These are phyloP conservation scores for Straminergon stramineum DNA, from an alignment of 225 moss, liverwort and hornwort genomes.

Conservation along the genomic window DNA sequence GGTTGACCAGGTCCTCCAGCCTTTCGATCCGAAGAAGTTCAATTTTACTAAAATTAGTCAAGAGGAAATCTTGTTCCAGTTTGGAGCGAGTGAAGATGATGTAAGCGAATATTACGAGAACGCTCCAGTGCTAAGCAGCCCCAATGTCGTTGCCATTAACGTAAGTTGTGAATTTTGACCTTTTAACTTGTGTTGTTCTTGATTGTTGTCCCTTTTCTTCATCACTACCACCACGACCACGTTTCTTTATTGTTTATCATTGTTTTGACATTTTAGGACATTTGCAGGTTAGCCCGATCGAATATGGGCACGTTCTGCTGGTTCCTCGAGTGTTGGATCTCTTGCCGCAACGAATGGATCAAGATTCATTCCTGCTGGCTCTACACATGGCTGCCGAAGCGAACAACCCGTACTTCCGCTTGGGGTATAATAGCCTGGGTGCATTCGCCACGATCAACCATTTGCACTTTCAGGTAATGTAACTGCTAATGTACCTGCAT, in stretches of 20 bases:
- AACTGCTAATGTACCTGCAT: background rate
- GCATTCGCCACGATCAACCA: conserved; percentile 96
- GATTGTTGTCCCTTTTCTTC: background rate
- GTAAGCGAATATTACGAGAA: conserved; percentile 33
- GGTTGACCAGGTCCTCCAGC: conserved; percentile 76
- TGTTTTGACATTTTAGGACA: background rate
- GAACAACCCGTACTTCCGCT: conserved; percentile 63
- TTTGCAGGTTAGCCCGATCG: conserved; percentile 93
- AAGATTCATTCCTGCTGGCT: conserved; percentile 61
- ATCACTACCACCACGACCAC: background rate
- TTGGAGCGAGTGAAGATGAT: conserved; percentile 48
- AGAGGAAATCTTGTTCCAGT: conserved; percentile 67
- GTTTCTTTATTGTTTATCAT: background rate
- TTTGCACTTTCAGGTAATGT: conserved; percentile 74
- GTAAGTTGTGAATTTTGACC: conserved; percentile 20
- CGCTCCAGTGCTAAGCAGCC: conserved; percentile 27
- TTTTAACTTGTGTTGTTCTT: background rate
- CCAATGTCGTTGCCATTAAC: conserved; percentile 75
- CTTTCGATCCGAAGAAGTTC: conserved; percentile 71
- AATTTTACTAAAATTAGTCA: conserved; percentile 79
- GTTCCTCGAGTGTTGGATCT: conserved; percentile 63
- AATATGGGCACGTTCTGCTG: conserved; percentile 79
- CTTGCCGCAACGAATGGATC: conserved; percentile 69
- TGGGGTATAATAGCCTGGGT: conserved; percentile 86
- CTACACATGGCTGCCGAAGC: conserved; percentile 75